Evolutionary conservation across 2,329 filamentous ascomycete species (phyloP), one percentile per base, ranked within the genome.

Genomic region (Cercospora janseana): DNA sequence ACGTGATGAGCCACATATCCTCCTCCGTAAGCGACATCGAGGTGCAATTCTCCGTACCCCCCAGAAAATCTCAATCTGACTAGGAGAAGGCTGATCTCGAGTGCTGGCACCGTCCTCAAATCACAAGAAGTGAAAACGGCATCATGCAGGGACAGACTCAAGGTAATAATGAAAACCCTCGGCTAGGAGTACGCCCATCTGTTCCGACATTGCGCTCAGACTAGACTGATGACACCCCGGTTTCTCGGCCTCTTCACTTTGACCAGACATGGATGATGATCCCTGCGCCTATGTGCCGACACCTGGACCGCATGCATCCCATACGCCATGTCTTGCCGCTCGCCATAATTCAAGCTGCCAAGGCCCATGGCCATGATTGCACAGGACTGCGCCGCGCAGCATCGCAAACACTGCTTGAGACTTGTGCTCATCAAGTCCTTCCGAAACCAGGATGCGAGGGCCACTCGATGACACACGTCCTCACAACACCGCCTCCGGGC

Each of bases 301-400:
- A 8, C 26, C 12, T 23, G 23, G 8, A 23, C 20, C 35, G 35
- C 12, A 2, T 24, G 6, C 8, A 40, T 40, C 35, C 35, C 15
- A 40, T 26, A 40, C 35, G 35, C 20, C 16, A 23, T 40, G 35
- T 40, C 20, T 26, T 40, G n/a, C 21, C 23, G 26, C 20, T 26
- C 35, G 26, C 35, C 35, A 40, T 13, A 13, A n/a, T 20, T 40
- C 16, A 23, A 26, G 20, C 23, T 20, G 35, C 18, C 26, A 20
- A 40, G 35, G n/a, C n/a, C n/a, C 35, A 40, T 40, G 35, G 26
- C 23, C 20, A 23, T 40, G 35, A 40, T 40, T 26, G 12, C 20
- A 15, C 21, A 9, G 12, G 21, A 40, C 21, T 23, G 26, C 20
- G 35, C 20, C 35, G 2, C 21, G 21, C 21, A 40, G 26, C 21